Percentiles rank a stretch among this genome's conserved stretches.
Conservation (phyloP, 1,139 yeast species). For the Eremothecium cymbalariae region DNA sequence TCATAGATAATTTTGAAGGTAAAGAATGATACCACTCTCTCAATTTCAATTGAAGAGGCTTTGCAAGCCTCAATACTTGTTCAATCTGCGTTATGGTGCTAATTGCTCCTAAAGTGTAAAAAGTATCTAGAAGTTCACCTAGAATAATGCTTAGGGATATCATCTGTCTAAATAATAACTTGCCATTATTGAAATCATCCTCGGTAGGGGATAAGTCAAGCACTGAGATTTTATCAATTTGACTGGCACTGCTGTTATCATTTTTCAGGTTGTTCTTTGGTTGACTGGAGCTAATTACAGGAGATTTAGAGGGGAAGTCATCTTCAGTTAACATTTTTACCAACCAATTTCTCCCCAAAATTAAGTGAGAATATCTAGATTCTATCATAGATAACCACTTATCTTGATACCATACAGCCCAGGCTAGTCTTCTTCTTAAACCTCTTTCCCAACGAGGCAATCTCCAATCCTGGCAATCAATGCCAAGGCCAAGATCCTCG, state of each 20-base stretch:
- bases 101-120: conserved; percentile 65
- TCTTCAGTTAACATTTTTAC: conserved; percentile 56
- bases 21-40: conserved; percentile 80
- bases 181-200: conserved; percentile 66
- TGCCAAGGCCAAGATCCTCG: conserved; percentile 78
- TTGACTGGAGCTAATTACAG: conserved; percentile 19
- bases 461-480: conserved; percentile 82
- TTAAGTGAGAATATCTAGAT: conserved; percentile 69
- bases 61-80: conserved; percentile 63
- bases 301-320: conserved; percentile 57
- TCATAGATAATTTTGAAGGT: conserved; percentile 64
- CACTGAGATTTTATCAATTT: conserved; percentile 16
- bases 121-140: conserved; percentile 60
- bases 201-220: conserved; percentile 27
- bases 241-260: conserved; percentile 2
- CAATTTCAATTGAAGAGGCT: conserved; percentile 72
- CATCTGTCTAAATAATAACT: conserved; percentile 58
- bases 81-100: conserved; percentile 48
- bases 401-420: conserved; percentile 89
- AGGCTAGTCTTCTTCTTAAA: conserved; percentile 70
- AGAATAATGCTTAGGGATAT: conserved; percentile 62
- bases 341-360: conserved; percentile 59
- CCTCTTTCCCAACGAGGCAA: conserved; percentile 92
- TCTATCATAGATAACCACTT: conserved; percentile 79
- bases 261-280: conserved; percentile 10